phyloP scores from a whole-genome alignment of 345 rosid species.

The Microthlaspi erraticum region DNA sequence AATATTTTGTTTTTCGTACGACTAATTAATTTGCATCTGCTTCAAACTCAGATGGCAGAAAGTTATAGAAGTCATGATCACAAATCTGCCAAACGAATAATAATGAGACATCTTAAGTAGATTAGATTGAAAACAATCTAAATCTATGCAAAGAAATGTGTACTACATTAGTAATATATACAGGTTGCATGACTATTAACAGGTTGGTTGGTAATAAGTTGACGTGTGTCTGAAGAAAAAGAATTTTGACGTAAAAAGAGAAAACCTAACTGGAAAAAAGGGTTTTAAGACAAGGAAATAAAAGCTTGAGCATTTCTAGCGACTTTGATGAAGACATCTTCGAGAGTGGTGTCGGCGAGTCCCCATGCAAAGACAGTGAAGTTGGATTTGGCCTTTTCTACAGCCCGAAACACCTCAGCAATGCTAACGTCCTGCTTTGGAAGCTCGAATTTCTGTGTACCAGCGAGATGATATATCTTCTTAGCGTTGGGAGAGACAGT shows the following conservation, averaged over 20 bases:
- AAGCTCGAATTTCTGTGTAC: conserved; percentile 96
- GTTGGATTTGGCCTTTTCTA: conserved; percentile 68
- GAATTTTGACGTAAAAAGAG: background rate
- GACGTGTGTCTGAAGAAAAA: background rate
- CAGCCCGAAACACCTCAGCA: conserved; percentile 56
- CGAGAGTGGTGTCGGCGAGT: conserved; percentile 85
- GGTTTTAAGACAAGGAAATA: conserved; percentile 43
- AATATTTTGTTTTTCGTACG: too few species aligned
- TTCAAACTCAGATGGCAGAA: background rate
- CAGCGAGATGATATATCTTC: conserved; percentile 72
- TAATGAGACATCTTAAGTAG: too few species aligned
- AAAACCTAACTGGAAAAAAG: background rate
- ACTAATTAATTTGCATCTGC: background rate
- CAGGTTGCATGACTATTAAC: conserved; percentile 11
- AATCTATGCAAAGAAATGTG: background rate
- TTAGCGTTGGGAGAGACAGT: conserved; percentile 65
- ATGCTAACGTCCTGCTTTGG: conserved; percentile 78
- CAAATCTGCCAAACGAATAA: too few species aligned
- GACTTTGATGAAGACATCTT: conserved; percentile 87
- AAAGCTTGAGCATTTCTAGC: conserved; percentile 57
- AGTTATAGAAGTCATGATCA: too few species aligned
- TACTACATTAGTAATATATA: background rate
- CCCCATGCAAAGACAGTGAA: conserved; percentile 95
- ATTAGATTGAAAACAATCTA: too few species aligned
- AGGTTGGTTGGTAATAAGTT: background rate